Evolutionary conservation across 2,329 filamentous ascomycete species (phyloP).

Genomic region (Sclerotinia borealis): DNA sequence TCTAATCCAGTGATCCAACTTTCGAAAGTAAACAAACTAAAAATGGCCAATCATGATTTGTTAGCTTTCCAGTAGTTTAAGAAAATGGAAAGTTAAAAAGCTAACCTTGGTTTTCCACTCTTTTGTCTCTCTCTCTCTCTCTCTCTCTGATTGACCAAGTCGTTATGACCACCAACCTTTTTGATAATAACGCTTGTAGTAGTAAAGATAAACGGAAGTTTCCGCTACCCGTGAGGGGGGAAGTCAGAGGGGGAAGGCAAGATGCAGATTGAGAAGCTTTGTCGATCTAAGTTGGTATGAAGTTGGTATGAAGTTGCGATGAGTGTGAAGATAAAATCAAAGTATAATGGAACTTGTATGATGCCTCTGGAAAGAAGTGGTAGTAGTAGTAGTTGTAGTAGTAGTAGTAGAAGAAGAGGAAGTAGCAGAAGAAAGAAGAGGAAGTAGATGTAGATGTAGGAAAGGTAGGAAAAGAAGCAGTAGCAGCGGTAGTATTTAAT

Average conservation of each 20-base stretch:
- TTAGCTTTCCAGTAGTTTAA: not conserved
- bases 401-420: not conserved
- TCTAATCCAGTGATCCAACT: not conserved
- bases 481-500: not conserved
- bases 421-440: too few relatives aligned
- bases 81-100: not conserved
- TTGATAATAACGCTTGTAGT: not conserved
- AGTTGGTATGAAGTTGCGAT: not conserved
- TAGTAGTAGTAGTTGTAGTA: not conserved
- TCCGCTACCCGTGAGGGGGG: not conserved
- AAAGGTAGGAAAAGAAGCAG: not conserved
- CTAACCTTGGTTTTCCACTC: not conserved
- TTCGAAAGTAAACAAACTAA: not conserved
- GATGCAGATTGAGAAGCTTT: not conserved
- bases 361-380: not conserved
- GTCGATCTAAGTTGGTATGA: not conserved
- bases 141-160: not conserved
- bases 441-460: not conserved
- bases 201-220: not conserved
- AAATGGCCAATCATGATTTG: not conserved
- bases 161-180: not conserved
- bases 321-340: not conserved
- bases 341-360: not conserved
- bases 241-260: not conserved
- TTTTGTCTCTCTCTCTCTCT: not conserved